phyloP scores from a whole-genome alignment of 2,329 filamentous ascomycete genomes.

The Neurospora crassa region DNA sequence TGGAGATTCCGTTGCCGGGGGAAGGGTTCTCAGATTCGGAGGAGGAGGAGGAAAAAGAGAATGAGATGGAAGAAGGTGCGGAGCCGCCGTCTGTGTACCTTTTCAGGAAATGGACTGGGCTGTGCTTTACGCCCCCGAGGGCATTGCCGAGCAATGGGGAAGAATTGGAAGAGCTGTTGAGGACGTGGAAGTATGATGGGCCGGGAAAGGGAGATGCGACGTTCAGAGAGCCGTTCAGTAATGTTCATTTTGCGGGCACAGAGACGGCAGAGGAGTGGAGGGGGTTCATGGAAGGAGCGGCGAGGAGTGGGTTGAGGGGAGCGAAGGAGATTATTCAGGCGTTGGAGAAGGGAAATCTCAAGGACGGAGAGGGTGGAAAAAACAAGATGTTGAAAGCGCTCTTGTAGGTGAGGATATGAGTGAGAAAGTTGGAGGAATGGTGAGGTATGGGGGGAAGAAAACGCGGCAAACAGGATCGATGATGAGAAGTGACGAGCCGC shows the following conservation, averaged over 20 bases:
- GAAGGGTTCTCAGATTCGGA: constrained; percentile 33
- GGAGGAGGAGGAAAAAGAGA: constrained; percentile 18
- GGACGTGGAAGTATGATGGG: constrained; percentile 23
- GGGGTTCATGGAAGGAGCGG: constrained; percentile 50
- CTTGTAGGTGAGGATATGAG: not conserved
- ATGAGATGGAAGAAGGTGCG: constrained; percentile 16
- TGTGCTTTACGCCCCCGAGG: not conserved
- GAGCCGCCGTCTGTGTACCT: not conserved
- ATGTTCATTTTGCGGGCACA: constrained; percentile 39
- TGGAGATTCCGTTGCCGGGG: not conserved
- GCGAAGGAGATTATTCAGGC: constrained; percentile 32
- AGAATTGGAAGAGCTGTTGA: constrained; percentile 26
- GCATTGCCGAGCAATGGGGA: not conserved
- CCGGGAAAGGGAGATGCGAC: not conserved
- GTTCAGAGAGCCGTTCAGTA: constrained; percentile 27
- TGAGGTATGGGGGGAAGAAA: not conserved
- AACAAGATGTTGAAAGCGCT: not conserved
- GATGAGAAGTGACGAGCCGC: too few relatives aligned
- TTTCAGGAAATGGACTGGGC: not conserved
- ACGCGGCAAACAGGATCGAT: too few relatives aligned
- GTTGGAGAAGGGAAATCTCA: not conserved
- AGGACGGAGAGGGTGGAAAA: not conserved
- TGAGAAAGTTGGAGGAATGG: not conserved
- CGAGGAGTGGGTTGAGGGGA: constrained; percentile 37
- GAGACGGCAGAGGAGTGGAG: constrained; percentile 44